Evolutionary conservation across 2,329 filamentous ascomycete genomes (phyloP), one percentile per base, ranked within the genome.

Genomic region (Fusarium armeniacum): DNA sequence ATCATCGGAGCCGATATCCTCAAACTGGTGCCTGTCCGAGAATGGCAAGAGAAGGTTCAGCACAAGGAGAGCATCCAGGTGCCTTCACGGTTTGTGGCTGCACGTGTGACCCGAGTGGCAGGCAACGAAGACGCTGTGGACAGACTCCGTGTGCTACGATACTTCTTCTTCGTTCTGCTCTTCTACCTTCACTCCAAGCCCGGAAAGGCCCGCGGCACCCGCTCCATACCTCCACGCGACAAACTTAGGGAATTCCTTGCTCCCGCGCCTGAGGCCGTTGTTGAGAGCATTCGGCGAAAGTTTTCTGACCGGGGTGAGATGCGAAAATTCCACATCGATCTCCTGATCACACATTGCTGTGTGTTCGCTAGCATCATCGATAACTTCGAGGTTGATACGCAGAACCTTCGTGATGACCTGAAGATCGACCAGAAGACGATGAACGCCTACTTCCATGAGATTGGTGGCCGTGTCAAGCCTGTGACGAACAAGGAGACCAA

Each of bases 261-360:
- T 2, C 85, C 86, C 1, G 86, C 87, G 7, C 87, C 89, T 0
- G 86, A 89, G 65, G 81, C 84, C 1, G 85, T 94, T 10, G 81
- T 93, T 38, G 89, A 91, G 73, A 86, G 84, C 65, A 89, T 93
- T 32, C 85, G 89, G 58, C 85, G 89, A 74, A 91, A 89, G 72
- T 95, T 94, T 76, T 88, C 89, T 2, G 85, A 89, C 43, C 83
- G 80, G 35, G 86, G 86, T 24, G 84, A 87, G 62, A 87, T 95
- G 80, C 86, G 88, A 58, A 93, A 92, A 76, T 91, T 89, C 81
- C 88, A 93, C 76, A 81, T 85, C 33, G 91, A 95, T 76, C 84
- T 93, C 66, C 80, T 94, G 33, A 88, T 90, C 74, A 93, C 91
- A 18, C 90, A 94, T 79, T 88, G 91, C 74, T 91, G 89, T 73